Evolutionary conservation across 202 grass and related monocot species (phyloP), one percentile per base, ranked within the genome.

Genomic region (Schoenoplectus triqueter): DNA sequence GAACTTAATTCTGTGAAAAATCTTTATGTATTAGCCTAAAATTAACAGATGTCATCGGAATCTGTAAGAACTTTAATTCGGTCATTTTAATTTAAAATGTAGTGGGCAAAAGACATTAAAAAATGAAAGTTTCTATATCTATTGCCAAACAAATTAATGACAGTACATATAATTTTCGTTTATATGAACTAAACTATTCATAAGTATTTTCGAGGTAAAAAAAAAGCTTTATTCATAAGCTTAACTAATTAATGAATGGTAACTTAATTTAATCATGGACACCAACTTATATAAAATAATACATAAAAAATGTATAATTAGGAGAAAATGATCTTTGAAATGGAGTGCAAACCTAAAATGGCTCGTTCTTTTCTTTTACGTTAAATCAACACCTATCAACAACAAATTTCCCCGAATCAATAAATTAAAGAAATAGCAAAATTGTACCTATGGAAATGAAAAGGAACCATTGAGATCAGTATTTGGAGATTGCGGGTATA

Each of bases 401-500:
- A 78, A 59, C 22, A 59, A 19, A n/a, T 40, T 75, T 75, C 59
- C 17, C 13, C 2, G 22, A 59, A 78, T 59, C 13, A 59, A 56
- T 57, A 59, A 3, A 57, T 9, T 14, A 1, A 78, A 78, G 52
- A 78, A 41, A 42, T 41, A 78, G 2, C 52, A 59, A 78, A 59
- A 11, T 8, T 31, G 14, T 74, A 59, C n/a, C 73, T 78, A 78
- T 6, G 73, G 73, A 78, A 78, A 78, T 59, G 73, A 78, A n/a
- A 78, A 78, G 63, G 80, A 54, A 50, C 80, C 80, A 41, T 4
- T 42, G 18, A 83, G 49, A 83, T 69, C 80, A 9, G 80, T 68
- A 40, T 68, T 0, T 1, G 80, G 47, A 51, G 80, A 83, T 40
- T 64, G 89, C 0, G 91, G 91, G 48, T 90, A 87, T 13, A 92